Evolutionary conservation across 2,329 filamentous ascomycete species (phyloP), one percentile per base, ranked within the genome.

Genomic region (Aspergillus sp.): DNA sequence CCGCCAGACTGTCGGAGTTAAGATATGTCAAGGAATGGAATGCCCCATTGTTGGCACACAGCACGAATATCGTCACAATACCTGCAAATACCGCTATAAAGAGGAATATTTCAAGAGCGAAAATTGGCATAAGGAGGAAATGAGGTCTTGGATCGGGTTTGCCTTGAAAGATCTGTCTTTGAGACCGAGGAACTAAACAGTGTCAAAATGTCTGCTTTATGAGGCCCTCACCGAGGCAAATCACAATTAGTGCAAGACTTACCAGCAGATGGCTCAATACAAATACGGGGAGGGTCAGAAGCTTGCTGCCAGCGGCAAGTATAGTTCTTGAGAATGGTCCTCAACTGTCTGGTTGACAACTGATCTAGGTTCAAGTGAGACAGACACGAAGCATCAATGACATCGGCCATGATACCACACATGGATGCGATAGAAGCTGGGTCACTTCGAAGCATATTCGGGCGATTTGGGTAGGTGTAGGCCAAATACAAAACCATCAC

Each of bases 51-150:
- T 38, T 42, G 21, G 27, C 53, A 41, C 51, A 59, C 36, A 55
- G 17, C 13, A 25, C 23, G 6, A 59, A 30, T 13, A 59, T 54
- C 27, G 51, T 32, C 19, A 30, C 42, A 5, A 59, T 54, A 27
- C 57, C 52, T 11, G 51, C 57, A 21, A 59, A 30, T n/a, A 32
- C 57, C 30, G 52, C 51, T 30, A 49, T 27, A 5, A 56, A 55
- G 3, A 54, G 44, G 3, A 49, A 25, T 5, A 59, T 51, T 17
- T 56, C 57, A 8, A 59, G 23, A 8, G 38, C 51, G 10, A 59
- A 59, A 3, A 59, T 36, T 15, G 57, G 57, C 13, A 59, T 59
- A 10, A 59, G 44, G 27, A 59, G 52, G 52, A 59, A 59, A 51
- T 54, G 57, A 10, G 57, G 57, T 38, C 36, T 47, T 19, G 57